Base-by-base conservation (phyloP, 2,329 filamentous ascomycete species). In the Penicillium sp. region DNA sequence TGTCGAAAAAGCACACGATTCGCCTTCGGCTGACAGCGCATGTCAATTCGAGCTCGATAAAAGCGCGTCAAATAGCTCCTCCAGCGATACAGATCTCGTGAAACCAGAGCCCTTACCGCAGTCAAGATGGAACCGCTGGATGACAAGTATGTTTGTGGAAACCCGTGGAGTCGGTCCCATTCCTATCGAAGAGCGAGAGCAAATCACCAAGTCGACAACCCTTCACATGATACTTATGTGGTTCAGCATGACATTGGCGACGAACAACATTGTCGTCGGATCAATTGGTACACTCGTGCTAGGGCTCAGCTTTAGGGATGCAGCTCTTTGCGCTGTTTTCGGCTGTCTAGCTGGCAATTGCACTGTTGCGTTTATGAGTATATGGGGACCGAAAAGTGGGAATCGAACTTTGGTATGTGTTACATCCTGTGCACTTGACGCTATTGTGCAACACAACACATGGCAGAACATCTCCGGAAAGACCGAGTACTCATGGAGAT, bases 251-350 rank as follows among this genome's bases (percentile, higher is more conserved):
- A 65, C 67, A 14, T 61, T 73, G 53, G 64, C 67, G 1, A 63
- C 66, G 1, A 74, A 71, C 51, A 75, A 75, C 42, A 65, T 75
- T 22, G 62, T 69, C 16, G 63, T 71, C 7, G 73, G 72, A 8
- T 65, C 74, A n/a, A 60, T 73, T 16, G 72, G 73, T 6, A 72
- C 72, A 4, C 47, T 73, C 8, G 64, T 70, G 1, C 65, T 71
- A 46, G 56, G 60, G 1, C 58, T 76, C 11, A 68, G 71, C 19
- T 74, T 72, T 57, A 58, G 58, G 4, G 73, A 75, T 57, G 65
- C 67, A 8, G 68, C 67, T 13, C 50, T 70, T 3, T 71, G 69
- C 48, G 69, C 64, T 3, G 51, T 72, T 8, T 67, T 73, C 45
- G 72, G 70, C 1, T 65, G 61, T 8, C 41, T 72, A 8, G 38